These are phyloP conservation scores for Posidonia australis DNA, from an alignment of 106 monocot species.

Conservation along the genomic window DNA sequence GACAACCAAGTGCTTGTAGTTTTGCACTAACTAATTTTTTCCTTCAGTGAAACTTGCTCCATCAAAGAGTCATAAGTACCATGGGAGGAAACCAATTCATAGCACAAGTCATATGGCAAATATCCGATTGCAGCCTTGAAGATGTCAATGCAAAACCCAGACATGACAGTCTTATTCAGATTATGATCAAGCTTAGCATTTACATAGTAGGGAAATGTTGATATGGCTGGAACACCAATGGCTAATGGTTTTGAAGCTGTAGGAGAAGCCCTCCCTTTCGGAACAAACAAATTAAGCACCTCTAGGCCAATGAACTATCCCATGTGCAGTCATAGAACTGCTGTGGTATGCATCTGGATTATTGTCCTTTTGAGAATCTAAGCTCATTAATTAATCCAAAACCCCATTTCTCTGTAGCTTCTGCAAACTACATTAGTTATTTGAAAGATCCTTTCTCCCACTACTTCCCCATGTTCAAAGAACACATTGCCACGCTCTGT, in stretches of 20 bases:
- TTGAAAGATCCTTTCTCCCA: neutral
- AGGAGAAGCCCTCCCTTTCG: slow-evolving; percentile 12
- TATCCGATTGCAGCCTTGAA: slow-evolving; percentile 8
- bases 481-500: slow-evolving; percentile 6
- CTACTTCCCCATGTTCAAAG: slow-evolving; percentile 4
- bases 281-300: slow-evolving; percentile 4
- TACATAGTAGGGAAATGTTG: slow-evolving; percentile 19
- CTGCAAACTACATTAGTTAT: slow-evolving; percentile 15
- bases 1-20: too few species aligned
- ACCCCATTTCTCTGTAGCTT: slow-evolving; percentile 22
- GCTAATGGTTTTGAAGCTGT: neutral
- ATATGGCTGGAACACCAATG: slow-evolving; percentile 18
- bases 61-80: slow-evolving; percentile 13
- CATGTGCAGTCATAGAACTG: slow-evolving; percentile 2
- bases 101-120: slow-evolving; percentile 9
- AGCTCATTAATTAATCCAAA: slow-evolving; percentile 11
- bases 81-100: slow-evolving; percentile 9
- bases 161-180: neutral
- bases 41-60: slow-evolving; percentile 14
- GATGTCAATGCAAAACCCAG: slow-evolving; percentile 21
- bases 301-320: slow-evolving; percentile 19
- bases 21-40: too few species aligned
- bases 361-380: slow-evolving; percentile 9
- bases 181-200: neutral
- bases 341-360: neutral